A percentile compares a stretch with the other conserved stretches of the same genome.
phyloP scores from a whole-genome alignment of 2,329 filamentous ascomycete species.

The Aspergillus pseudoterreus region DNA sequence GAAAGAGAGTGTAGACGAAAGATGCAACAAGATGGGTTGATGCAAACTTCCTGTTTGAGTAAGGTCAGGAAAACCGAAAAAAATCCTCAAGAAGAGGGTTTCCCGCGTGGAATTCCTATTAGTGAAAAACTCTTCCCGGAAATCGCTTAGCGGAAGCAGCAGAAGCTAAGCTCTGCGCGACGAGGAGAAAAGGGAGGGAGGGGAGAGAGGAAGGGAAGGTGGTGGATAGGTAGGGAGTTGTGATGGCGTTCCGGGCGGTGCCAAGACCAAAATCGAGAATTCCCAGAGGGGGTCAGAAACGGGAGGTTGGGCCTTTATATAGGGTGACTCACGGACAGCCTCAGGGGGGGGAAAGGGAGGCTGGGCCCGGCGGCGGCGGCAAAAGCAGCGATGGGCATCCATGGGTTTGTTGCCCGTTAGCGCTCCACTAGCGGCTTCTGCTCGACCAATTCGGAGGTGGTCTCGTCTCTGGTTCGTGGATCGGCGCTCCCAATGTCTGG shows the following conservation, averaged over 20 bases:
- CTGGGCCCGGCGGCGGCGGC: slow-evolving; percentile 33
- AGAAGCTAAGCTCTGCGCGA: slow-evolving; percentile 15
- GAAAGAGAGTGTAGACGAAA: slow-evolving; percentile 21
- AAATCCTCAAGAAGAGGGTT: slow-evolving; percentile 7
- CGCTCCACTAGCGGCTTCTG: slow-evolving; percentile 24
- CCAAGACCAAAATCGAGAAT: slow-evolving; percentile 39
- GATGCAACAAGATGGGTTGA: slow-evolving; percentile 15
- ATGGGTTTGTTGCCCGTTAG: slow-evolving; percentile 20
- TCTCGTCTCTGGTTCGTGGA: slow-evolving; percentile 17
- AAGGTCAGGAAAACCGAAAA: slow-evolving; percentile 15
- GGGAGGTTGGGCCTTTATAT: slow-evolving; percentile 41
- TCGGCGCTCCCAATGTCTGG: slow-evolving; percentile 13
- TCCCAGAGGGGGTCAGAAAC: slow-evolving; percentile 25
- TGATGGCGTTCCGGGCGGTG: slow-evolving; percentile 33
- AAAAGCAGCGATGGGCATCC: slow-evolving; percentile 34
- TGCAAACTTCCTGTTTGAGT: slow-evolving; percentile 24
- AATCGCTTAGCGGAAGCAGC: slow-evolving; percentile 1
- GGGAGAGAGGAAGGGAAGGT: slow-evolving; percentile 17
- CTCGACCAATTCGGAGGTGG: slow-evolving; percentile 20
- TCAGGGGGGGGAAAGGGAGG: slow-evolving; percentile 30
- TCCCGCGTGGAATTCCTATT: not conserved
- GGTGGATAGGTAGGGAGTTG: slow-evolving; percentile 26
- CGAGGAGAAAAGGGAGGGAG: slow-evolving; percentile 20
- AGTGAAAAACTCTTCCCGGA: slow-evolving; percentile 17
- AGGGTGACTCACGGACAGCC: slow-evolving; percentile 33